Conservation (phyloP, 2,329 filamentous ascomycete species). For the Sporothrix variecibatus region DNA sequence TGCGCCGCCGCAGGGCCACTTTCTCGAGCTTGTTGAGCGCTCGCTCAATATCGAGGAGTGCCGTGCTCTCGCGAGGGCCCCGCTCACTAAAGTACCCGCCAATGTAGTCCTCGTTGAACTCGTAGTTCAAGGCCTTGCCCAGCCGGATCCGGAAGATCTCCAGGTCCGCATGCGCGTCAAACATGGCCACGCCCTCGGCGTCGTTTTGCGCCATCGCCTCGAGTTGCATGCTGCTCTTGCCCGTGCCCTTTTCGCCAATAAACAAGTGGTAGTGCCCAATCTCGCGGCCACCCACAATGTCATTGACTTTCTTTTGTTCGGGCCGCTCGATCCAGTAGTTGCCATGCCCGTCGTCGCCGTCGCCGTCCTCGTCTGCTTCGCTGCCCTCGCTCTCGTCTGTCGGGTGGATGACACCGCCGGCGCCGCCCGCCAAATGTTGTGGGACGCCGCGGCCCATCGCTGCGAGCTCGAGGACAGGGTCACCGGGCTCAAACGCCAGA, state of each 20-base stretch:
- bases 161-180: slow-evolving; percentile 91
- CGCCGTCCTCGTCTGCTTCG: slow-evolving; percentile 4
- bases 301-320: slow-evolving; percentile 79
- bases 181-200: slow-evolving; percentile 88
- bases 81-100: slow-evolving; percentile 93
- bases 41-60: slow-evolving; percentile 90
- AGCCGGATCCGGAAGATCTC: slow-evolving; percentile 93
- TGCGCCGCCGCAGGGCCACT: slow-evolving; percentile 74
- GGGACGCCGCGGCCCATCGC: slow-evolving; percentile 61
- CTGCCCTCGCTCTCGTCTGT: slow-evolving; percentile 40
- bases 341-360: background rate
- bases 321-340: slow-evolving; percentile 80
- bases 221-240: slow-evolving; percentile 93
- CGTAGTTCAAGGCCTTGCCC: slow-evolving; percentile 92
- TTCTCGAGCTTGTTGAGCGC: slow-evolving; percentile 98
- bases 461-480: slow-evolving; percentile 82
- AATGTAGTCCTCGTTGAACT: slow-evolving; percentile 97
- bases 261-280: slow-evolving; percentile 87
- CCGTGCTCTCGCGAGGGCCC: slow-evolving; percentile 87
- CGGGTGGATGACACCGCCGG: slow-evolving; percentile 2
- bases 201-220: slow-evolving; percentile 93
- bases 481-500: slow-evolving; percentile 86
- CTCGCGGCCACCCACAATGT: slow-evolving; percentile 73
- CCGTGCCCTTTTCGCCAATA: slow-evolving; percentile 92
- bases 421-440: slow-evolving; percentile 36